phyloP scores from a whole-genome alignment of 1,284 basidiomycete genomes.

The Cryptococcus sp. region DNA sequence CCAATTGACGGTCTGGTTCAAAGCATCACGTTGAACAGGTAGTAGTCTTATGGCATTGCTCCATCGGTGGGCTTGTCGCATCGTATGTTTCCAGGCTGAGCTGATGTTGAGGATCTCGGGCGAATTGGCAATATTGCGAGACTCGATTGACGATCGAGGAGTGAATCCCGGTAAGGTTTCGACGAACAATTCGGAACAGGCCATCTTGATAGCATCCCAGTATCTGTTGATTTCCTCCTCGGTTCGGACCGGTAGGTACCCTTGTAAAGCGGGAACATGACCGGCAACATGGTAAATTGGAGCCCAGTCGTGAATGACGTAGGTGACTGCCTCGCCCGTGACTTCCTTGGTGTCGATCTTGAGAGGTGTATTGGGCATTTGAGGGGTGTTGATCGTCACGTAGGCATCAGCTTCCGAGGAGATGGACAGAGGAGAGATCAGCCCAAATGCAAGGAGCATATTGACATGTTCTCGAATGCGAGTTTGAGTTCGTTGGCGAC shows the following conservation, averaged over 20 bases:
- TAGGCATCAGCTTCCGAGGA: background rate
- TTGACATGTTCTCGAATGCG: constrained; percentile 23
- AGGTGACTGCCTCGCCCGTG: constrained; percentile 19
- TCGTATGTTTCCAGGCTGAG: constrained; percentile 11
- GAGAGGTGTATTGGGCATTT: constrained; percentile 1
- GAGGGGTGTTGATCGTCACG: background rate
- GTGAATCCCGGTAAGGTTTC: constrained; percentile 1
- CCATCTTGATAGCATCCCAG: constrained; percentile 21
- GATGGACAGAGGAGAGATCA: constrained; percentile 24
- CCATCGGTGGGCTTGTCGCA: constrained; percentile 28
- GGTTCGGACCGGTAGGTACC: constrained; percentile 21
- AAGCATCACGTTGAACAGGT: constrained; percentile 23
- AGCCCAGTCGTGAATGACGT: constrained; percentile 30
- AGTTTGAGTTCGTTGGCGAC: constrained; percentile 16
- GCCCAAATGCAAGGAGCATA: constrained; percentile 23
- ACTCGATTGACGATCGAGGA: background rate
- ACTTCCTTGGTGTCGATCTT: constrained; percentile 1
- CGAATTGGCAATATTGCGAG: constrained; percentile 13
- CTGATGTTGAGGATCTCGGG: constrained; percentile 16
- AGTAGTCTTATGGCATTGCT: constrained; percentile 16
- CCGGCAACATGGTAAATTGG: constrained; percentile 37
- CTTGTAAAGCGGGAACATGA: constrained; percentile 16
- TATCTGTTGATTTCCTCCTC: constrained; percentile 15
- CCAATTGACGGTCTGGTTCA: constrained; percentile 22
- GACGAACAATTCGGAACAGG: constrained; percentile 13